Percentiles rank a stretch among this genome's conserved stretches.
These are phyloP conservation scores for Rhynchosporium secalis DNA, from an alignment of 2,329 filamentous ascomycete species.

Conservation along the genomic window DNA sequence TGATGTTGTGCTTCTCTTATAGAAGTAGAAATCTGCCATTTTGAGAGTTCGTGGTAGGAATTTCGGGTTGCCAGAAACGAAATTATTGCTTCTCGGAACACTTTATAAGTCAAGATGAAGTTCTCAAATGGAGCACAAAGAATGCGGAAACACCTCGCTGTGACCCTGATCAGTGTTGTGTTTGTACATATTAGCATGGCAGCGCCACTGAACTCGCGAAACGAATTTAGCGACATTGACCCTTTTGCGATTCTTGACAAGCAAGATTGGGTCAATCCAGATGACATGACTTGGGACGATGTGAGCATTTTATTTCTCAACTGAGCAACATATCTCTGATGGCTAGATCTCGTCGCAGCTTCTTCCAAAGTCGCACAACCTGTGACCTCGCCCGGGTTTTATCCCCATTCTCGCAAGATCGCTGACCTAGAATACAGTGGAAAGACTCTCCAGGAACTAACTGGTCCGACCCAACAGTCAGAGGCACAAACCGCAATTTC, in stretches of 20 bases:
- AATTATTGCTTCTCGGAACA: not conserved
- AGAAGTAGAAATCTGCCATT: not conserved
- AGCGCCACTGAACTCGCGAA: constrained; percentile 9
- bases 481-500: constrained; percentile 25
- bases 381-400: not conserved
- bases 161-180: not conserved
- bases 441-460: constrained; percentile 23
- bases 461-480: constrained; percentile 20
- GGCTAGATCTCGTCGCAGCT: not conserved
- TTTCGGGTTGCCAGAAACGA: not conserved
- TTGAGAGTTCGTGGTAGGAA: not conserved
- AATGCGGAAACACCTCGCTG: not conserved
- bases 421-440: constrained; percentile 8
- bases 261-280: constrained; percentile 11
- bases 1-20: not conserved
- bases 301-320: not conserved
- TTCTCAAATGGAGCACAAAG: not conserved
- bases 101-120: not conserved
- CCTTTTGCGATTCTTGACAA: constrained; percentile 14
- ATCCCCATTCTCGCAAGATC: not conserved
- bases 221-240: constrained; percentile 10
- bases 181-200: not conserved
- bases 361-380: not conserved
- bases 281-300: constrained; percentile 11
- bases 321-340: not conserved